Conservation (phyloP, 352 stramenopile genomes). For the Pythium oligandrum region DNA sequence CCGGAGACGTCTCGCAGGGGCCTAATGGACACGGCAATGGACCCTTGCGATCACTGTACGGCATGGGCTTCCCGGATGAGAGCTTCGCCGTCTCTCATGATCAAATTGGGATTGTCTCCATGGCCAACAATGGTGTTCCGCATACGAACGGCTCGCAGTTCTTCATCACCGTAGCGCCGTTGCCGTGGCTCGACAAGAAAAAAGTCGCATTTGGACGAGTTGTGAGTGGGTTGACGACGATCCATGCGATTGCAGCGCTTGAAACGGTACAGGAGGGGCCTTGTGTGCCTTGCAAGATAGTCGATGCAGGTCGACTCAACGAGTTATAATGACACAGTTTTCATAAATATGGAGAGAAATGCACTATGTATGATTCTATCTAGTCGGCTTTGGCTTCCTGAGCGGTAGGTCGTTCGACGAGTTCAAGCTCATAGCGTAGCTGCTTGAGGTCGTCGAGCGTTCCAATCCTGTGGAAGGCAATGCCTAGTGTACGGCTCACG, state of each 20-base stretch:
- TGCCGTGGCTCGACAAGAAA: constrained; percentile 61
- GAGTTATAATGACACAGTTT: constrained; percentile 12
- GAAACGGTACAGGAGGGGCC: constrained; percentile 52
- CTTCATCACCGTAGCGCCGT: constrained; percentile 94
- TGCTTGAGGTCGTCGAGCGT: constrained; percentile 57
- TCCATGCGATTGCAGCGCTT: constrained; percentile 44
- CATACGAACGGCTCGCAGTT: constrained; percentile 99
- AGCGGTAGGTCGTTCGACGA: constrained; percentile 20
- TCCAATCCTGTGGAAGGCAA: constrained; percentile 72
- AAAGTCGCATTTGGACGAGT: constrained; percentile 81
- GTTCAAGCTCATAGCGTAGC: constrained; percentile 54
- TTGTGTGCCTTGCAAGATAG: constrained; percentile 57
- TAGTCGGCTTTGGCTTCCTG: not conserved
- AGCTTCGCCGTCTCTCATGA: constrained; percentile 70
- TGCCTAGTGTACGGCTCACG: constrained; percentile 55
- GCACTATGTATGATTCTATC: no score
- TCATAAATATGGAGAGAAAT: not conserved
- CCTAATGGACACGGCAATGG: constrained; percentile 30
- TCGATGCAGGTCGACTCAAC: constrained; percentile 49
- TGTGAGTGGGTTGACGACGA: constrained; percentile 50
- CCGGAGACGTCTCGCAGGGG: constrained; percentile 37
- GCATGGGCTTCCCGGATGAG: constrained; percentile 61
- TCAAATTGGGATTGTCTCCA: constrained; percentile 77
- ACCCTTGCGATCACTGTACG: constrained; percentile 50
- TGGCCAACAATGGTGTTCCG: constrained; percentile 93